Base-by-base conservation (phyloP, 805 yeast genomes). In the Kazachstania kunashirensis region DNA sequence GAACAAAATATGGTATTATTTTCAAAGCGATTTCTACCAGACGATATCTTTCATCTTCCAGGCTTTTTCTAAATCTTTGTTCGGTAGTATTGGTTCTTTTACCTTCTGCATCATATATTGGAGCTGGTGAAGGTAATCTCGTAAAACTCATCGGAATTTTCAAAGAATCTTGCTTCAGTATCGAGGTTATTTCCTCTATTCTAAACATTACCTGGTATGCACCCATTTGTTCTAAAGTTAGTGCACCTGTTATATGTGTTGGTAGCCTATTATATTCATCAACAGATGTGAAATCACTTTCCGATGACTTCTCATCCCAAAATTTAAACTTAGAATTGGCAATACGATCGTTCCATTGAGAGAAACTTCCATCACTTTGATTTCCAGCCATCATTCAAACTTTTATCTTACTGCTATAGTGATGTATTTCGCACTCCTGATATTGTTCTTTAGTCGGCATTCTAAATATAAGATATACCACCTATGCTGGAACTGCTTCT, bases 101-200 rank as follows among this genome's bases (percentile, higher is more conserved):
- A 31, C 99, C 99, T 16, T 65, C 60, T 21, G 68, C 58, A 60
- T 92, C 97, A 59, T 92, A 92, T 39, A 73, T 74, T 1, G 98
- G 98, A 2, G 96, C 86, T 0, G 97, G 97, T 2, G 95, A 84
- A 0, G 88, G 85, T 2, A 94, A 84, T 25, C 71, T 67, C 42
- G 75, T 61, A 42, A 49, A 49, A 45, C 62, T 67, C 36, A 61
- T 63, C 0, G 73, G 68, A 1, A 79, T 79, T 0, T 60, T 54
- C 18, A 44, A 24, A 15, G 29, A 24, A 6, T 29, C 39, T 15
- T 19, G 7, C 9, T 71, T 63, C 12, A 72, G 61, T 25, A 69
- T 71, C 36, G 71, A 62, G 1, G 86, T 71, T 38, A 89, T 77
- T 53, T 89, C 97, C 41, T 83, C 84, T 26, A 89, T 77, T 35